A percentile compares a stretch with the other conserved stretches of the same genome.
phyloP scores from a whole-genome alignment of 116 monocot genomes.

The Phalaenopsis hybrid region DNA sequence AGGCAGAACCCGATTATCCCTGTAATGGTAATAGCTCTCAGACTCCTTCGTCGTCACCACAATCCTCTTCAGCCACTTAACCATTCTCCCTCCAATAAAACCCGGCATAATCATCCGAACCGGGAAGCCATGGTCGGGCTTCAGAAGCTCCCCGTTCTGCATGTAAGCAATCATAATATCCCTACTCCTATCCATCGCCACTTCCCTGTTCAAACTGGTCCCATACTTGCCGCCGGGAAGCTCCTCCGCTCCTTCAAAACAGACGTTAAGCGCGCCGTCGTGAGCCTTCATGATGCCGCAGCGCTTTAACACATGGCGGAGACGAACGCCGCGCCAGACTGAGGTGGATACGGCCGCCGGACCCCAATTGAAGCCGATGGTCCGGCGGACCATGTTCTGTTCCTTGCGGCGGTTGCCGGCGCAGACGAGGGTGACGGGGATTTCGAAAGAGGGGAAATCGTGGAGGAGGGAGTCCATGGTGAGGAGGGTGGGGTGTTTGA shows the following conservation, averaged over 20 bases:
- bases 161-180: constrained; percentile 83
- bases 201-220: constrained; percentile 61
- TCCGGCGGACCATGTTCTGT: constrained; percentile 83
- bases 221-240: constrained; percentile 89
- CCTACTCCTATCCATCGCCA: constrained; percentile 78
- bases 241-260: constrained; percentile 92
- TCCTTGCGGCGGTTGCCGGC: constrained; percentile 95
- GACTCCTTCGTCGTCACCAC: constrained; percentile 52
- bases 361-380: constrained; percentile 92
- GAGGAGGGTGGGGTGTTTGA: constrained; percentile 33
- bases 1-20: constrained; percentile 80
- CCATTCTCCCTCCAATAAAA: constrained; percentile 89
- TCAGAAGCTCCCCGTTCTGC: constrained; percentile 79
- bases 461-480: constrained; percentile 58
- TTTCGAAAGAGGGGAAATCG: constrained; percentile 42
- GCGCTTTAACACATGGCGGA: constrained; percentile 53
- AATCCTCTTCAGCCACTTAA: constrained; percentile 87
- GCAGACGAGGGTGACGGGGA: constrained; percentile 91
- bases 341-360: constrained; percentile 67
- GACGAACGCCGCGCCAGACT: constrained; percentile 74
- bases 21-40: constrained; percentile 65
- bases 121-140: constrained; percentile 92
- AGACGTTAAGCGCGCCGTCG: constrained; percentile 51
- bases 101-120: constrained; percentile 83
- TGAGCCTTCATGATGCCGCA: constrained; percentile 42